Base-by-base conservation (phyloP, 2,329 filamentous ascomycete genomes). In the Ambrosiella beaveri region DNA sequence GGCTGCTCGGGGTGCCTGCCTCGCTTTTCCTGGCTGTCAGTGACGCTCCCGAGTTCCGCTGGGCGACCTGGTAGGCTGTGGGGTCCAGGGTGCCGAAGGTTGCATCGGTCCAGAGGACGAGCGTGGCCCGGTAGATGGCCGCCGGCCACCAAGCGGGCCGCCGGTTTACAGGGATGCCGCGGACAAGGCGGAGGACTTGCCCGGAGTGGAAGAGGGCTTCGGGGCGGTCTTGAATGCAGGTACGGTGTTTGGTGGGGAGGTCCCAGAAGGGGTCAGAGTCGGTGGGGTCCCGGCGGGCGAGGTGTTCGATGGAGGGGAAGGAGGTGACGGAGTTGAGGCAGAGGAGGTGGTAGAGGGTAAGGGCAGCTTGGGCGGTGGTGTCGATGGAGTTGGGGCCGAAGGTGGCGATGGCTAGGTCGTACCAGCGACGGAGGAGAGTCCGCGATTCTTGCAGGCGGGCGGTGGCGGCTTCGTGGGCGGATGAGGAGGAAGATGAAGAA, bases 141-240 rank as follows among this genome's bases (percentile, higher is more conserved):
- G 75, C 78, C n/a, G 80, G 72, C 83, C 83, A 87, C 84, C 84
- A 88, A 41, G 75, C 77, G 5, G 84, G 84, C 19, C 81, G 76
- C 2, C 77, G 73, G 54, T 80, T 76, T 37, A 71, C 69, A 1
- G 79, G 75, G 76, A 86, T 85, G 12, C 71, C 70, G 6, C 77
- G 73, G 44, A 86, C 68, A 9, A 85, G 72, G 2, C 80, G 75
- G 49, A 85, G 70, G 2, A 86, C 75, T 67, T 87, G 84, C 0
- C 82, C 82, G 61, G 79, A 81, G 66, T 86, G 84, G 67, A 81
- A 81, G 54, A 84, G 70, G 17, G 81, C 77, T 64, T 85, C 80
- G 63, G 81, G 77, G 15, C 78, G 74, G 63, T 81, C 75, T 58
- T 76, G 76, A 63, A 86, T 78, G 70, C 81, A 84, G 54, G 76